Base-by-base conservation (phyloP, 2,329 filamentous ascomycete genomes). In the Magnaporthales sp. region DNA sequence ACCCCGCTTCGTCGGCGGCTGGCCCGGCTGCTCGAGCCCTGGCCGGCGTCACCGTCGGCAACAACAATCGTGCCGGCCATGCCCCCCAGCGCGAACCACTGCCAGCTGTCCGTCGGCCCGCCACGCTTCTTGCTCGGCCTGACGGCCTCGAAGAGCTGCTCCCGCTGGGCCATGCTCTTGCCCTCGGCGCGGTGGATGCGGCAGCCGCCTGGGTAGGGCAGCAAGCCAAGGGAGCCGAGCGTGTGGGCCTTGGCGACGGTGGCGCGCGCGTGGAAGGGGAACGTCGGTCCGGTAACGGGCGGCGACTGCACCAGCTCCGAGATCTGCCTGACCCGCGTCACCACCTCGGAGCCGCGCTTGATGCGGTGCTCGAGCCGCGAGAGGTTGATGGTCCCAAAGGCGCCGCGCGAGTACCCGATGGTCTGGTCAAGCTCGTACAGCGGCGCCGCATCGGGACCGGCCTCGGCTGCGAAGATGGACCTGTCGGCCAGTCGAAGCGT, bases 301-400 rank as follows among this genome's bases (percentile, higher is more conserved):
- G n/a, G 62, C 62, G 32, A 24, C 27, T 24, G 62, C 62, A 27
- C 32, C 29, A 64, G 62, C 22, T 64, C 46, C 31, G 32, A 22
- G 31, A 64, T 32, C 32, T 9, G 31, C 19, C 62, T 22, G n/a
- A 26, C 10, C 9, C 62, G 62, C 13, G 24, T 29, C n/a, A 11
- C 26, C 8, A 64, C 29, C 24, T 26, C 32, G 22, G 62, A 24
- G 46, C 24, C 30, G n/a, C 27, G 54, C 19, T 56, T 13, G 51
- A 66, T 22, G 10, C 54, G 31, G 64, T 66, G 38, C 46, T 66
- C 64, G 64, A 66, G 64, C 30, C 64, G 51, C n/a, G 30, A 56
- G 46, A 66, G 64, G 11, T 7, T 29, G 10, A 61, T 26, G 54
- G 64, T 22, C 15, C 22, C 19, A 22, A 13, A 19, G 29, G 51